Percentiles rank a stretch among this genome's conserved stretches.
Conservation (phyloP, 352 stramenopile genomes). For the Phytopythium aichiense region DNA sequence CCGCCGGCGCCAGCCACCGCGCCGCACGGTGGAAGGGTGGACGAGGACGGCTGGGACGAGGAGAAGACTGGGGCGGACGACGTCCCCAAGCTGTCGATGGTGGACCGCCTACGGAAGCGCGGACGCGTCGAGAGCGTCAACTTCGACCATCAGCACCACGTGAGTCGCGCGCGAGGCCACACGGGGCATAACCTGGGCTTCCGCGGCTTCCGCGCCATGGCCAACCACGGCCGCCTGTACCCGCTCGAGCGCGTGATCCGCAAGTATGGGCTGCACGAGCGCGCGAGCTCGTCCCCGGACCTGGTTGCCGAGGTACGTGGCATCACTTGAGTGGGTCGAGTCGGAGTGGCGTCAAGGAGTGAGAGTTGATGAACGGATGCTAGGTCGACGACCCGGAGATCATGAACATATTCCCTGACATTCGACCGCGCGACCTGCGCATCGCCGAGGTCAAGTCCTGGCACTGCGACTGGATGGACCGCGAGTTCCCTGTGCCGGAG, state of each 20-base stretch:
- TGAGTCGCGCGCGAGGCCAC: not conserved
- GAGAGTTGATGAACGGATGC: not conserved
- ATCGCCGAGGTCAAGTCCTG: conserved; percentile 81
- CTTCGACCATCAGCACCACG: conserved; percentile 22
- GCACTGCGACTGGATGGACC: conserved; percentile 71
- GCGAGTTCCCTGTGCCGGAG: conserved; percentile 18
- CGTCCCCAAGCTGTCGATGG: conserved; percentile 13
- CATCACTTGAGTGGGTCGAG: not conserved
- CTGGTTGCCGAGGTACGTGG: conserved; percentile 4
- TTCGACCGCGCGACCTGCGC: conserved; percentile 74
- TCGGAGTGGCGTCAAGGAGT: not conserved
- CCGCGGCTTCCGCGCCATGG: conserved; percentile 2
- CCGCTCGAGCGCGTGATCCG: conserved; percentile 5
- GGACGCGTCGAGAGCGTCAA: conserved; percentile 63
- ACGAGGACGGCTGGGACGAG: not conserved
- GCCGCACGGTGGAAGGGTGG: not conserved
- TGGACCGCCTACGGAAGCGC: conserved; percentile 56
- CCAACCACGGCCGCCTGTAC: conserved; percentile 1
- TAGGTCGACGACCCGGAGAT: conserved; percentile 48
- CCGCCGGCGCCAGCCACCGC: not conserved
- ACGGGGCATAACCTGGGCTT: conserved; percentile 5
- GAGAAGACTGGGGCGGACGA: not conserved
- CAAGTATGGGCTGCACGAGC: conserved; percentile 11
- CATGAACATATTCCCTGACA: conserved; percentile 73
- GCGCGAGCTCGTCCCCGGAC: conserved; percentile 10